Evolutionary conservation across 495 filamentous ascomycete species (phyloP).

Genomic region (Pyrenopolyporus hunteri): DNA sequence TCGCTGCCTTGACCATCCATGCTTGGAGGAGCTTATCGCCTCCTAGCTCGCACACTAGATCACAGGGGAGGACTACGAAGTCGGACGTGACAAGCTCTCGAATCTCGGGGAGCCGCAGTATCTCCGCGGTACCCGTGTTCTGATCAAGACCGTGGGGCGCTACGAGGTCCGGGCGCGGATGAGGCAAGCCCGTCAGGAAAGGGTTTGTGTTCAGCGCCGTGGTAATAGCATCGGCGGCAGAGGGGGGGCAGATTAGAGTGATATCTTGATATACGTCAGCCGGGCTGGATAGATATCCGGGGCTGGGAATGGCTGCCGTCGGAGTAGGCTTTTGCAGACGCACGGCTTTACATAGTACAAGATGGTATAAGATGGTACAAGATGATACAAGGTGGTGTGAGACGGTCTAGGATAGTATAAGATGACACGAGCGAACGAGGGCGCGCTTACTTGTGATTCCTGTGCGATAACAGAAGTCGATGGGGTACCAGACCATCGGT

Average conservation of each 20-base stretch:
- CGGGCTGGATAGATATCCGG: not conserved
- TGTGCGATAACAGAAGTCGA: conserved; percentile 88
- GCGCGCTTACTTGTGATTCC: conserved; percentile 72
- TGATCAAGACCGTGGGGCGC: conserved; percentile 73
- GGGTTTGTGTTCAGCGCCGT: conserved; percentile 85
- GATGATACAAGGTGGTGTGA: too few species aligned
- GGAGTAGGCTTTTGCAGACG: too few species aligned
- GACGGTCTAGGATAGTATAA: too few species aligned
- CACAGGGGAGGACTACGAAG: conserved; percentile 91
- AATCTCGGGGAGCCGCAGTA: conserved; percentile 81
- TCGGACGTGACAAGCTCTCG: conserved; percentile 75
- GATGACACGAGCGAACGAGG: not conserved
- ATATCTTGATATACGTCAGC: conserved; percentile 65
- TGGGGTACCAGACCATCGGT: conserved; percentile 93
- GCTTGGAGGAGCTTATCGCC: conserved; percentile 81
- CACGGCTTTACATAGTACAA: too few species aligned
- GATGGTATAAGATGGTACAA: too few species aligned
- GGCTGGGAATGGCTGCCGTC: not conserved
- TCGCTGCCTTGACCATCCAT: conserved; percentile 86
- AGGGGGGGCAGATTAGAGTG: conserved; percentile 79
- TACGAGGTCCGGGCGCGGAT: conserved; percentile 74
- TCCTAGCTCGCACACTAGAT: conserved; percentile 88
- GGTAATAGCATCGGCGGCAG: conserved; percentile 71
- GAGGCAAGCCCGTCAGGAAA: conserved; percentile 79
- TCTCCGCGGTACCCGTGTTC: conserved; percentile 84